phyloP scores from a whole-genome alignment of 345 rosid species.

The Hirschfeldia incana region DNA sequence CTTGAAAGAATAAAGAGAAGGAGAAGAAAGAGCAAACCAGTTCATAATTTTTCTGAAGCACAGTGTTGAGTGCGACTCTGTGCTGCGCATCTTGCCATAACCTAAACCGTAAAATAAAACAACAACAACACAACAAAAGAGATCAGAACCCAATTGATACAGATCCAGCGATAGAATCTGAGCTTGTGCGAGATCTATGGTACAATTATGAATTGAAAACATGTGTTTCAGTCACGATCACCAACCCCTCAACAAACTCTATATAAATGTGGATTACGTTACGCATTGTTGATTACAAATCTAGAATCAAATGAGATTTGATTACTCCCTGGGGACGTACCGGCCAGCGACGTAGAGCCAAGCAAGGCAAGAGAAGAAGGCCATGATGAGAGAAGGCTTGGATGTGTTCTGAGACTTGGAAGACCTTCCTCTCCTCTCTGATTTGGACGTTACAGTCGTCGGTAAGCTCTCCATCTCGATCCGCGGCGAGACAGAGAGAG shows the following conservation, averaged over 20 bases:
- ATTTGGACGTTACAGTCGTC: slow-evolving; percentile 47
- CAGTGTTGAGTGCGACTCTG: slow-evolving; percentile 59
- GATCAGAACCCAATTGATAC: background rate
- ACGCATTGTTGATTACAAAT: background rate
- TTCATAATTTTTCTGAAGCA: slow-evolving; percentile 66
- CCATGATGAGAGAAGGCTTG: slow-evolving; percentile 67
- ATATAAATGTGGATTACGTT: background rate
- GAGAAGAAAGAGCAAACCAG: slow-evolving; percentile 45
- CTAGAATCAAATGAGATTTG: background rate
- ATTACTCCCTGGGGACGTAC: slow-evolving; percentile 34
- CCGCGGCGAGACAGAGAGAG: slow-evolving; percentile 13
- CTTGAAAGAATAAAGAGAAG: slow-evolving; percentile 2
- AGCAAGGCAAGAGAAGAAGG: slow-evolving; percentile 91
- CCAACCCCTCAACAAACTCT: background rate
- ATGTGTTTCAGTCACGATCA: background rate
- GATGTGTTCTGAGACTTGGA: slow-evolving; percentile 65
- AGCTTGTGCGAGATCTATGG: slow-evolving; percentile 19
- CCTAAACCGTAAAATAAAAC: slow-evolving; percentile 41
- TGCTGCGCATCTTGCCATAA: slow-evolving; percentile 97
- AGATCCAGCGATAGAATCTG: background rate
- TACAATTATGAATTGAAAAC: background rate
- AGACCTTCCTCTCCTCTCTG: slow-evolving; percentile 68
- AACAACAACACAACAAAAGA: background rate
- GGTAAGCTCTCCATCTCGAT: slow-evolving; percentile 73
- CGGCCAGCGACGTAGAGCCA: slow-evolving; percentile 98